Evolutionary conservation across 768 basidiomycete genomes (phyloP), one percentile per base, ranked within the genome.

Genomic region (Cubamyces sp.): DNA sequence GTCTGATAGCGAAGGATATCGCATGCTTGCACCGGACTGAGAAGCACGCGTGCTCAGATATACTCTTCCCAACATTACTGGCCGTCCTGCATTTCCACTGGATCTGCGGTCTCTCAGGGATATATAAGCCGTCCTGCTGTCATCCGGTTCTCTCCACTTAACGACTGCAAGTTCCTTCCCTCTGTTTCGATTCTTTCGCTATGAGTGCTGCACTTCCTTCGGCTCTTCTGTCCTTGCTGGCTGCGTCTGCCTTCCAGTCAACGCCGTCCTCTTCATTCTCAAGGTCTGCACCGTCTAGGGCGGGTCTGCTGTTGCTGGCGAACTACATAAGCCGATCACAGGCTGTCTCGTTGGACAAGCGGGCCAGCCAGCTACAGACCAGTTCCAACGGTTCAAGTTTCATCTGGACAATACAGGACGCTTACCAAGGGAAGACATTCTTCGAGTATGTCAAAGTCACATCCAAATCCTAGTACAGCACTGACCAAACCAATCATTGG

Each of bases 321-420:
- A 41, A 37, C 15, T 41, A 40, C 30, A 43, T 39, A 16, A 34
- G 23, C 12, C 28, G n/a, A 12, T 47, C 61, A 19, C 45, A 45
- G 18, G 65, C 61, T 9, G 30, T 60, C 9, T 55, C 50, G 3
- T 40, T 68, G 1, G 58, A 64, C 26, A 61, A 55, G 47, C 60
- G 67, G 39, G 46, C 64, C 9, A 62, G 51, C 34, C 54, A 50
- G 19, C 60, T 81, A 30, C 79, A 81, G 58, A 75, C 73, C 25
- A 78, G 78, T 42, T 62, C 79, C 2, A 77, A 85, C 61, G 82
- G 79, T 18, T 76, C 83, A 4, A 79, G 73, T 7, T 85, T 83
- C 66, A 69, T 90, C 6, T 92, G 90, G 90, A 75, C 88, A 15
- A 81, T 83, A 12, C 71, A 89, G 73, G 88, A 90, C 69, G 83